A percentile compares a stretch with the other conserved stretches of the same genome.
Conservation (phyloP, 2,329 filamentous ascomycete species). For the Colletotrichum lini region DNA sequence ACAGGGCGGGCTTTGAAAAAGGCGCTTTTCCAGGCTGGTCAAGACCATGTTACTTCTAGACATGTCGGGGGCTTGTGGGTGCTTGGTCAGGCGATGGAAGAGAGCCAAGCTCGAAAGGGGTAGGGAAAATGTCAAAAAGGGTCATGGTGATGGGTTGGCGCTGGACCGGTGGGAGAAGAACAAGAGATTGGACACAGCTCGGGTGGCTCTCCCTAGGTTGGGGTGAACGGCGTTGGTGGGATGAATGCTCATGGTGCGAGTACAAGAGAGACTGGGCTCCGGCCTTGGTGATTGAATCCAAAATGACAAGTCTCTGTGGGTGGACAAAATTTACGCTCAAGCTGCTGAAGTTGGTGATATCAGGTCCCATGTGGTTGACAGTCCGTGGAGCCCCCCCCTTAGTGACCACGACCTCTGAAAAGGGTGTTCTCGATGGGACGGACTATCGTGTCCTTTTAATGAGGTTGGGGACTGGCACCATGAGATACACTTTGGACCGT, state of each 20-base stretch:
- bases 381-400: too few species aligned
- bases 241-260: neutral
- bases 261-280: neutral
- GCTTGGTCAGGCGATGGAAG: neutral
- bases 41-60: neutral
- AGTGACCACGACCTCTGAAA: too few species aligned
- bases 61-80: neutral
- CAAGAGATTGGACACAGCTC: neutral
- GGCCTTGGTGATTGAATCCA: neutral
- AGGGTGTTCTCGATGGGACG: too few species aligned
- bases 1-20: neutral
- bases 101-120: neutral
- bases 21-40: neutral
- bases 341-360: neutral
- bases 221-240: conserved; percentile 17
- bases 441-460: too few species aligned
- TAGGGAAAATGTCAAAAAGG: neutral
- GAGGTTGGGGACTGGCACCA: too few species aligned
- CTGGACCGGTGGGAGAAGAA: neutral
- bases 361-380: neutral
- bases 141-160: neutral
- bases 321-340: neutral
- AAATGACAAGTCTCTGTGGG: neutral
- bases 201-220: neutral
- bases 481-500: too few species aligned